Base-by-base conservation (phyloP, 2,329 filamentous ascomycete genomes). In the Cordyceps tenuipes region DNA sequence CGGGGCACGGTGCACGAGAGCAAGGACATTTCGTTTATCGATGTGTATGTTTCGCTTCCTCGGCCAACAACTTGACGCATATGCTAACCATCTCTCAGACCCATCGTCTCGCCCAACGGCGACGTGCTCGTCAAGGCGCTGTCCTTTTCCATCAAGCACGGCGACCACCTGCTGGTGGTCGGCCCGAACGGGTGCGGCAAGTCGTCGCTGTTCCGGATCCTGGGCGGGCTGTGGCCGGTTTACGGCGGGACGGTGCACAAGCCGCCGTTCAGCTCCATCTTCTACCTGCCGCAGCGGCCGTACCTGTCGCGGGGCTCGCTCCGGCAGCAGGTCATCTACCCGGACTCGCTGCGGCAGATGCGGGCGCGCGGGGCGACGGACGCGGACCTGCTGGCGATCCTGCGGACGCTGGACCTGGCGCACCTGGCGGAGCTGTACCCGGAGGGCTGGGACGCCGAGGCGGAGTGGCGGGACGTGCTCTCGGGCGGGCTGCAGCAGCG, bases 111-210 rank as follows among this genome's bases (percentile, higher is more conserved):
- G 0, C 94, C 94, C 5, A 97, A 97, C 69, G 94, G 94, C 54
- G 94, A 97, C 68, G 89, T 99, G 13, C 82, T 99, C 3, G 86
- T 97, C 58, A 86, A 84, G 62, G 87, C 88, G 21, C 81, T 99
- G 5, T 94, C 90, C 41, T 99, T 99, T 76, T 85, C 86, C 31
- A 90, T 99, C 63, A 83, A 86, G 60, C 87, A 88, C 1, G 91
- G 91, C 59, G 91, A 96, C 62, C 94, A 99, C 67, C 82, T 99
- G 7, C 84, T 99, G 43, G 94, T 99, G 47, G 90, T 97, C 47
- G 94, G 94, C 1, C 94, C 94, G 23, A 99, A 99, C 71, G 94
- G 94, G 43, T 99, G 94, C 72, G 94, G 94, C 47, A 99, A 99
- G 74, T 96, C 91, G 0, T 95, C 89, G 17, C 81, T 99, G 3